These are phyloP conservation scores for Rhododendron griersonianum DNA, from an alignment of 148 eudicot genomes.

Conservation along the genomic window DNA sequence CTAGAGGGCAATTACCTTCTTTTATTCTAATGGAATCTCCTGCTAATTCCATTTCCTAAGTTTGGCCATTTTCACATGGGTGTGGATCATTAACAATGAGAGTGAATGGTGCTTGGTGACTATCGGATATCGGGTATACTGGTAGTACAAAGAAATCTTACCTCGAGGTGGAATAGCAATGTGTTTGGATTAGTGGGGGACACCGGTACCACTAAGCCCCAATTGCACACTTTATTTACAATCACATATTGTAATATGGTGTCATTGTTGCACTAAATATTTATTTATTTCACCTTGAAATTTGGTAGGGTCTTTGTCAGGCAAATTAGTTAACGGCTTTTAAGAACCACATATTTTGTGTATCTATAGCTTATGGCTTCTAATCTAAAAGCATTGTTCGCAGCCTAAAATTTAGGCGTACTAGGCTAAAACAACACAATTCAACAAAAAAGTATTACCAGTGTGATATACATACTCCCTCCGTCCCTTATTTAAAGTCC, in stretches of 20 bases:
- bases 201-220: neutral
- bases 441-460: too few relatives aligned
- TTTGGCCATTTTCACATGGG: neutral
- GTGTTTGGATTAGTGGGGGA: neutral
- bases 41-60: neutral
- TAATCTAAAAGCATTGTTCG: too few relatives aligned
- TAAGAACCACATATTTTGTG: too few relatives aligned
- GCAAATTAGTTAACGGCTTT: neutral
- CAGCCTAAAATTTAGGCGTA: too few relatives aligned
- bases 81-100: too few relatives aligned
- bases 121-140: too few relatives aligned
- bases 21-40: neutral
- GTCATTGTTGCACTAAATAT: neutral
- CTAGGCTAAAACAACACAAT: too few relatives aligned
- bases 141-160: neutral
- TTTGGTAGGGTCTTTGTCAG: neutral
- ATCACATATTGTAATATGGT: neutral
- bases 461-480: too few relatives aligned
- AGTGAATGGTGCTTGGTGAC: too few relatives aligned
- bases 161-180: too few relatives aligned
- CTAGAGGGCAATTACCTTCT: neutral
- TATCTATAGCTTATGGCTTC: too few relatives aligned
- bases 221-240: neutral
- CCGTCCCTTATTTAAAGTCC: too few relatives aligned
- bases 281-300: neutral